Evolutionary conservation across 2,329 filamentous ascomycete genomes (phyloP).

Genomic region (Ophiocordyceps unilateralis): DNA sequence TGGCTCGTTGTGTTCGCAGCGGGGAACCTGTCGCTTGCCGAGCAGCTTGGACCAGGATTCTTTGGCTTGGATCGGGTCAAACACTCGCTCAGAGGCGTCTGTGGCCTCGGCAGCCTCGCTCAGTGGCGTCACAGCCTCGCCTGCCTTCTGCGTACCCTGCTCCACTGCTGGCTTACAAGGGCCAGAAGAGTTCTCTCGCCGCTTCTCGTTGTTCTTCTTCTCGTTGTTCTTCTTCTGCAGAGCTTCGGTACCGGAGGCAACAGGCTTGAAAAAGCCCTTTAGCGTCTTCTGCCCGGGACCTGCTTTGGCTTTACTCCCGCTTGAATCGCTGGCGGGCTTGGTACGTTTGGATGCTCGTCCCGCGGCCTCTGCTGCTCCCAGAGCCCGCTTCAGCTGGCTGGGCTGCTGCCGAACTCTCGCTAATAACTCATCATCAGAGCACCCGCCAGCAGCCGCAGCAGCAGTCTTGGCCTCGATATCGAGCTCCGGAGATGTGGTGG

Average conservation of each 20-base stretch:
- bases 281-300: constrained; percentile 36
- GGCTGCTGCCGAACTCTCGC: background rate
- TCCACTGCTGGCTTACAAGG: background rate
- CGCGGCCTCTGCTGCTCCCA: background rate
- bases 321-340: constrained; percentile 8
- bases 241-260: background rate
- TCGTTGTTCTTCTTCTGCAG: no score
- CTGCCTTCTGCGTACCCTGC: no score
- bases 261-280: constrained; percentile 62
- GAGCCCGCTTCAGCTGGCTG: background rate
- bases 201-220: no score
- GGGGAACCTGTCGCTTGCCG: constrained; percentile 53
- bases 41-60: constrained; percentile 79
- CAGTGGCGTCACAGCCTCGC: no score
- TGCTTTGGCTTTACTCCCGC: constrained; percentile 14
- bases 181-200: background rate
- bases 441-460: no score
- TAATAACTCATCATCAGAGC: background rate
- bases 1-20: constrained; percentile 76
- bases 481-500: background rate
- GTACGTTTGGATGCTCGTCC: constrained; percentile 9
- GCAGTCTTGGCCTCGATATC: background rate
- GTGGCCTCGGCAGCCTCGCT: background rate
- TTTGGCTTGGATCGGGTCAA: constrained; percentile 56
- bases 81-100: constrained; percentile 21